Conservation (phyloP, 2,329 filamentous ascomycete genomes). For the Teratosphaeria gauchensis region DNA sequence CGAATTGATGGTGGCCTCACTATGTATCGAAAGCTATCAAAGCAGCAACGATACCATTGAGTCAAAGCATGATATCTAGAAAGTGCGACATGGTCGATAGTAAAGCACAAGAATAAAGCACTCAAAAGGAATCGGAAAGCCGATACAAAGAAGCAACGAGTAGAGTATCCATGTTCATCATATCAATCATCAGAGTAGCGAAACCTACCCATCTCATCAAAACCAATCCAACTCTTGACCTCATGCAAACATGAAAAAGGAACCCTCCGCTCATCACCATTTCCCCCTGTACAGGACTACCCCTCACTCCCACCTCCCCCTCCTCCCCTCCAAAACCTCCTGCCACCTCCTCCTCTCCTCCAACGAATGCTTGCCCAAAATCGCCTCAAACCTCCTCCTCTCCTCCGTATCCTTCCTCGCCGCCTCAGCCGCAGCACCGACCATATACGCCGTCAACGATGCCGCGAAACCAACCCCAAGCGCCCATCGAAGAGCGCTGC, state of each 20-base stretch:
- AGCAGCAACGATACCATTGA: too few species aligned
- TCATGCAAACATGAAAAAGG: not conserved
- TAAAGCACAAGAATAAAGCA: too few species aligned
- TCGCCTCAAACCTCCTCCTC: conserved; percentile 1
- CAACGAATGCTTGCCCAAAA: not conserved
- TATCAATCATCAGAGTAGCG: not conserved
- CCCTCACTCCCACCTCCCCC: conserved; percentile 4
- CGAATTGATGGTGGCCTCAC: too few species aligned
- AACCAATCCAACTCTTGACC: not conserved
- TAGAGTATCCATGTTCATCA: not conserved
- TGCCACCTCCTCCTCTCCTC: conserved; percentile 12
- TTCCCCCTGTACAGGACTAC: too few species aligned
- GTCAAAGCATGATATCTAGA: too few species aligned
- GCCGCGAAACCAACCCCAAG: conserved; percentile 46
- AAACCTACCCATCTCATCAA: not conserved
- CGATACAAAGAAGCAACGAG: not conserved
- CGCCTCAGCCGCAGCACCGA: conserved; percentile 48
- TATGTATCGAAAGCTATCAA: too few species aligned
- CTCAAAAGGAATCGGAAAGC: not conserved
- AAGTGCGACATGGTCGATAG: too few species aligned
- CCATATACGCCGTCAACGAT: conserved; percentile 47
- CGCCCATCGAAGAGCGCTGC: conserved; percentile 29
- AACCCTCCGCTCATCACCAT: not conserved
- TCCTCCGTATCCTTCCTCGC: conserved; percentile 12
- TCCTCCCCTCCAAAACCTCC: conserved; percentile 14